Percentiles rank a stretch among this genome's conserved stretches.
phyloP scores from a whole-genome alignment of 2,329 filamentous ascomycete species.

The Bipolaris oryzae region DNA sequence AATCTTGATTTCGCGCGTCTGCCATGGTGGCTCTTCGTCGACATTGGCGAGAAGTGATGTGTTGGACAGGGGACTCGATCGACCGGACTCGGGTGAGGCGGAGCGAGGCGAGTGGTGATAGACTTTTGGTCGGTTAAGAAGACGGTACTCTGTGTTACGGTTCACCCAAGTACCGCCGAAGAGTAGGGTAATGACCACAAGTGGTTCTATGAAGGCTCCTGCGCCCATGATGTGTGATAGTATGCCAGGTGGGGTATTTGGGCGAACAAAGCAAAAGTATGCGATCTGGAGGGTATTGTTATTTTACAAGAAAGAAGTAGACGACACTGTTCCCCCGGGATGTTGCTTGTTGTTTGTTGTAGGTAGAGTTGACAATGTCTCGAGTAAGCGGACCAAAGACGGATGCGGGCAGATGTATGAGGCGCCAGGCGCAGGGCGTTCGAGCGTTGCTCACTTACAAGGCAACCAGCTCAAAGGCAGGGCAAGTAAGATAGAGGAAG shows the following conservation, averaged over 20 bases:
- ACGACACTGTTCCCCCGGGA: background rate
- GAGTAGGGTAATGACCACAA: conserved; percentile 65
- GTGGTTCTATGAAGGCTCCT: conserved; percentile 65
- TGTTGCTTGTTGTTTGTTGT: conserved; percentile 1
- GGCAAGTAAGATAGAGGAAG: background rate
- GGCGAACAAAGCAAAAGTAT: background rate
- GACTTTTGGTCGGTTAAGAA: conserved; percentile 39
- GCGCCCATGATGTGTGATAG: conserved; percentile 54
- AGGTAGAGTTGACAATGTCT: background rate
- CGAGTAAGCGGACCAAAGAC: conserved; percentile 1
- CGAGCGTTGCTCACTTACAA: background rate
- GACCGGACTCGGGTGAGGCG: conserved; percentile 52
- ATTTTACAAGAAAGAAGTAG: background rate
- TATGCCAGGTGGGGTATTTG: background rate
- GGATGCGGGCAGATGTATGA: background rate
- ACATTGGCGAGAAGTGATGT: conserved; percentile 51
- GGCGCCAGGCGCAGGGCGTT: conserved; percentile 4
- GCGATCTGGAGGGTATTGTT: background rate
- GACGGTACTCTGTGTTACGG: conserved; percentile 52
- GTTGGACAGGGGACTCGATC: conserved; percentile 49
- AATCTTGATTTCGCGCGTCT: conserved; percentile 56
- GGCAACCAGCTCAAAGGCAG: background rate
- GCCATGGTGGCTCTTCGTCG: conserved; percentile 55
- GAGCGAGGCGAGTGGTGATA: conserved; percentile 35
- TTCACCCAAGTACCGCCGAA: conserved; percentile 69